Conservation (phyloP, 371 early-diverging fungal genomes). For the Dichotomocladium elegans region DNA sequence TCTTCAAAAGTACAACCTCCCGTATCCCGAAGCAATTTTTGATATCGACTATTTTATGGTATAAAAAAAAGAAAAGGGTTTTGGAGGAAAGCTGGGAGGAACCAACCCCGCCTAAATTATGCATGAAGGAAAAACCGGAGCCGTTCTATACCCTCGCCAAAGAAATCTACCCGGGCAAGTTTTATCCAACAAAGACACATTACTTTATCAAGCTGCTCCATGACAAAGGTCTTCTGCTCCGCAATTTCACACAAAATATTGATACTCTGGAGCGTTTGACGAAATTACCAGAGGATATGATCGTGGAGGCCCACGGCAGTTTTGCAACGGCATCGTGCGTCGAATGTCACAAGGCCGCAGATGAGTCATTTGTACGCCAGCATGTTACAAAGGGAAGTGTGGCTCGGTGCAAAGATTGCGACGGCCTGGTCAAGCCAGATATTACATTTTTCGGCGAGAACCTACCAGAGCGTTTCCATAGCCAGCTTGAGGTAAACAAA, state of each 20-base stretch:
- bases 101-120: not conserved
- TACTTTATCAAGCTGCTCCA: slow-evolving; percentile 79
- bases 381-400: slow-evolving; percentile 54
- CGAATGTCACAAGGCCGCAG: slow-evolving; percentile 38
- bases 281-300: slow-evolving; percentile 63
- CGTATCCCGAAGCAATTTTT: slow-evolving; percentile 94
- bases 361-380: slow-evolving; percentile 31
- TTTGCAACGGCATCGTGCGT: slow-evolving; percentile 84
- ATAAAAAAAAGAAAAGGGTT: not conserved
- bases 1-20: slow-evolving; percentile 79
- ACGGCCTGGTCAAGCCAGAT: slow-evolving; percentile 83
- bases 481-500: slow-evolving; percentile 39
- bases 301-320: slow-evolving; percentile 95
- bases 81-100: not conserved
- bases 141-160: slow-evolving; percentile 90
- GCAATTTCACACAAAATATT: slow-evolving; percentile 95
- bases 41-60: slow-evolving; percentile 84
- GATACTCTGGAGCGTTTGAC: slow-evolving; percentile 91
- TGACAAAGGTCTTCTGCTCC: slow-evolving; percentile 67
- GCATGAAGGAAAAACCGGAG: not conserved
- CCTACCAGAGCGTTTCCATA: slow-evolving; percentile 77
- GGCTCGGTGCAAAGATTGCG: slow-evolving; percentile 66
- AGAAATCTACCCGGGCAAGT: slow-evolving; percentile 88
- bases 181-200: slow-evolving; percentile 81
- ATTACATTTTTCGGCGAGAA: slow-evolving; percentile 95